Evolutionary conservation across 257 asterid species (phyloP), one percentile per base, ranked within the genome.

Genomic region (Solanum clarkiae): DNA sequence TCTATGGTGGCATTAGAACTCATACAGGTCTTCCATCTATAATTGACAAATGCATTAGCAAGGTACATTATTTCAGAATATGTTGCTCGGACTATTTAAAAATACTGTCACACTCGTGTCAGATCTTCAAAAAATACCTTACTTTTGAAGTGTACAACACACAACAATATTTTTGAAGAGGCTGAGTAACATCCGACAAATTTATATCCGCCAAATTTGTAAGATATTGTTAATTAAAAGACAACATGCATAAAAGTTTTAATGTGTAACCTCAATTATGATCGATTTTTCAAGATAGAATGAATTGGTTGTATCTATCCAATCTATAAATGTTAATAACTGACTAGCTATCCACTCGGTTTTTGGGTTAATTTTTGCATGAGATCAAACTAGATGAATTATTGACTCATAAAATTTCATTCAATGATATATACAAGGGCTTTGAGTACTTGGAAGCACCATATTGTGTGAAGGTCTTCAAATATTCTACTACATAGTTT

Each of bases 341-440:
- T 62, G 17, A 62, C 69, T 62, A 17, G 9, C 36, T 11, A 62
- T 62, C 4, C 69, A 62, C 69, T 22, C 40, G 9, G 26, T 62
- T 7, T 11, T 15, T 1, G 36, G 17, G 16, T 24, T 69, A 36
- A 36, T 36, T 53, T 84, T 85, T 32, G 62, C 91, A 92, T 94
- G 93, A 93, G 85, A 91, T 93, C 69, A 90, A 91, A 69, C 92
- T 93, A 54, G 93, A 89, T 85, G 86, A 88, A 84, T 90, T 93
- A 22, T 85, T 87, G 29, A 92, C 95, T 79, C 95, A 91, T 84
- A 93, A 92, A 92, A 84, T 93, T 75, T 84, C 94, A 82, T 88
- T 92, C 55, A 90, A 86, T 80, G 93, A 91, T 74, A 63, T 92
- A 49, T 89, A 89, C 93, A 89, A 90, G 53, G 93, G 91, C 16